phyloP scores from a whole-genome alignment of 1,284 basidiomycete species.

The Naganishia albida region DNA sequence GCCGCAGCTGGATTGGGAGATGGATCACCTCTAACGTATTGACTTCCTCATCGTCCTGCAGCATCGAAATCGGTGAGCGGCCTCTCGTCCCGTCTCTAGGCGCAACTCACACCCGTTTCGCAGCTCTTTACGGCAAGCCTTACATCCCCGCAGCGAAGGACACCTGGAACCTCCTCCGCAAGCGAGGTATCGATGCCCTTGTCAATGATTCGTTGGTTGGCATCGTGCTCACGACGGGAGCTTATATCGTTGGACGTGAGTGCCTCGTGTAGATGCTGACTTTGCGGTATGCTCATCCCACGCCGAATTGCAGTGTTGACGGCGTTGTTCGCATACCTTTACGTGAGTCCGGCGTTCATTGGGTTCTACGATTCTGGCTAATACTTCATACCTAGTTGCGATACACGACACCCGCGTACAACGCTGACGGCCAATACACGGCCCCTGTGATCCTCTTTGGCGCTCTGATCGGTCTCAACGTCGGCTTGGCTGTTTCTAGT shows the following conservation, averaged over 20 bases:
- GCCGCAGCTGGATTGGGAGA: slow-evolving; percentile 3
- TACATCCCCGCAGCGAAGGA: slow-evolving; percentile 86
- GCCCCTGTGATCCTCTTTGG: slow-evolving; percentile 71
- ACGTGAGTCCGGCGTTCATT: slow-evolving; percentile 63
- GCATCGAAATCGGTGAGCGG: slow-evolving; percentile 68
- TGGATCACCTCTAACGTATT: slow-evolving; percentile 57
- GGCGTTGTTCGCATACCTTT: slow-evolving; percentile 77
- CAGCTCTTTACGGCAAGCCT: slow-evolving; percentile 80
- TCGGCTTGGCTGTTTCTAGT: slow-evolving; percentile 43
- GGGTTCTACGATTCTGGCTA: slow-evolving; percentile 41
- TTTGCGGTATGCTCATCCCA: neutral
- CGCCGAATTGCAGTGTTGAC: slow-evolving; percentile 13
- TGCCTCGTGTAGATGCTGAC: neutral
- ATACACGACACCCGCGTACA: slow-evolving; percentile 30
- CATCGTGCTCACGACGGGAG: slow-evolving; percentile 66
- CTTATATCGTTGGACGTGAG: slow-evolving; percentile 67
- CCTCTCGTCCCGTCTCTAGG: neutral
- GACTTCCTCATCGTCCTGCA: slow-evolving; percentile 48
- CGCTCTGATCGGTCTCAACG: slow-evolving; percentile 72
- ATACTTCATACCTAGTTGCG: neutral
- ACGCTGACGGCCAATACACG: slow-evolving; percentile 35
- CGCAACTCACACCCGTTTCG: slow-evolving; percentile 24
- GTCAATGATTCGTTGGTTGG: slow-evolving; percentile 83
- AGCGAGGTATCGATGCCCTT: slow-evolving; percentile 79
- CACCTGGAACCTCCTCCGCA: slow-evolving; percentile 82